Base-by-base conservation (phyloP, 768 basidiomycete species). In the Phlegmacium glaucopus region DNA sequence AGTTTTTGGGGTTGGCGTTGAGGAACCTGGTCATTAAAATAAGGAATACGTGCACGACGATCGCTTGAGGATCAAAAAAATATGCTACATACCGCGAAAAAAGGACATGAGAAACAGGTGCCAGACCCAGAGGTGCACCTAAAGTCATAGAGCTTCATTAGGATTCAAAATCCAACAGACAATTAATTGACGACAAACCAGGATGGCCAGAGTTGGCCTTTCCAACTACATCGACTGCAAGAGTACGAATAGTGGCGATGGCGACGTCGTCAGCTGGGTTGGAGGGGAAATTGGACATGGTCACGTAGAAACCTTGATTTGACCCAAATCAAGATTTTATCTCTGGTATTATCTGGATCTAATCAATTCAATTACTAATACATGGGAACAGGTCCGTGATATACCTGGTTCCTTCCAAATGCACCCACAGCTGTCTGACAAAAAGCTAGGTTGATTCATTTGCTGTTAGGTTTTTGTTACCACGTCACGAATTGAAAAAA, bases 81-180 rank as follows among this genome's bases (percentile, higher is more conserved):
- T 48, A 25, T 28, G 9, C 22, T 15, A 15, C 50, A 26, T 57
- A 85, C 92, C 82, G 74, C 53, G 87, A 80, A 69, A 88, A 91
- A 11, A 93, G 78, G 46, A 92, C 72, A 55, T 91, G 89, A 47
- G 90, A 79, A 38, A 72, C 85, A 26, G 90, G 89, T 2, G 90
- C 90, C 87, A 94, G 81, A 56, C 91, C 93, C 91, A 95, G 87
- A 22, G 93, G 93, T 35, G 94, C 94, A 67, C 90, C 90, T 88
- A 56, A 50, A 37, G 39, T 38, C 27, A 36, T 10, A 29, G n/a
- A 37, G 42, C 25, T 49, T 17, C 37, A 59, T 53, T 49, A 61
- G 45, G 37, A 51, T 42, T 41, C 39, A 37, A 48, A 29, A 29
- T 48, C 28, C 44, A 41, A 45, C 44, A 39, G 25, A 38, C 34